phyloP scores from a whole-genome alignment of 768 basidiomycete species.

The Coprinopsis sp. region DNA sequence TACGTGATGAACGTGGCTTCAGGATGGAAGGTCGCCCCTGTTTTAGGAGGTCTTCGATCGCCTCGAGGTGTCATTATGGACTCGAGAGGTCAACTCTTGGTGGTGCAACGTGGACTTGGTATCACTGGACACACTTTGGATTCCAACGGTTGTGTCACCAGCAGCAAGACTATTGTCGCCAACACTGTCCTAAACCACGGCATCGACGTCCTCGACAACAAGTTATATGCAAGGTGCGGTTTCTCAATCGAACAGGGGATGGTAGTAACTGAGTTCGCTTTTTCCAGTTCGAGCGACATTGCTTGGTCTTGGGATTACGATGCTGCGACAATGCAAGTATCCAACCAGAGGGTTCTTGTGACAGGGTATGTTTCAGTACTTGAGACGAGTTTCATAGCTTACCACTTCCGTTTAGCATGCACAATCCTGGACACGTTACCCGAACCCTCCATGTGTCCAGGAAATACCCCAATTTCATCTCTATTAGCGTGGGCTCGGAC shows the following conservation, averaged over 20 bases:
- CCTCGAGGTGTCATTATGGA: slow-evolving; percentile 6
- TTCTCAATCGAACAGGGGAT: background rate
- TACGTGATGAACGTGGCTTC: slow-evolving; percentile 1
- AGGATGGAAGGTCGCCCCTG: slow-evolving; percentile 6
- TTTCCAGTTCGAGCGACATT: slow-evolving; percentile 6
- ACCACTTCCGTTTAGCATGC: background rate
- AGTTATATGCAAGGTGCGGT: slow-evolving; percentile 6
- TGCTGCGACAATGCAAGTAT: background rate
- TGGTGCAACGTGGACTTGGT: slow-evolving; percentile 4
- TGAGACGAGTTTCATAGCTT: background rate
- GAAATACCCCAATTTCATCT: slow-evolving; percentile 3
- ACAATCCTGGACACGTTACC: slow-evolving; percentile 5
- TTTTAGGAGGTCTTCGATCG: slow-evolving; percentile 1
- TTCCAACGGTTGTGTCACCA: slow-evolving; percentile 6
- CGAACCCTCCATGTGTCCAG: slow-evolving; percentile 5
- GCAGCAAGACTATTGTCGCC: slow-evolving; percentile 2
- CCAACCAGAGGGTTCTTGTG: slow-evolving; percentile 1
- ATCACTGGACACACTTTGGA: slow-evolving; percentile 8
- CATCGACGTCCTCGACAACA: slow-evolving; percentile 5
- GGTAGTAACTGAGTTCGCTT: background rate
- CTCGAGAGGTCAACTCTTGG: slow-evolving; percentile 2
- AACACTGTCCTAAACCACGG: slow-evolving; percentile 7
- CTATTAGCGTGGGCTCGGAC: slow-evolving; percentile 6
- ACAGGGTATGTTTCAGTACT: slow-evolving; percentile 5
- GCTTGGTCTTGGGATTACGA: slow-evolving; percentile 11